Evolutionary conservation across 768 basidiomycete genomes (phyloP).

Genomic region (Tremella fuciformis): DNA sequence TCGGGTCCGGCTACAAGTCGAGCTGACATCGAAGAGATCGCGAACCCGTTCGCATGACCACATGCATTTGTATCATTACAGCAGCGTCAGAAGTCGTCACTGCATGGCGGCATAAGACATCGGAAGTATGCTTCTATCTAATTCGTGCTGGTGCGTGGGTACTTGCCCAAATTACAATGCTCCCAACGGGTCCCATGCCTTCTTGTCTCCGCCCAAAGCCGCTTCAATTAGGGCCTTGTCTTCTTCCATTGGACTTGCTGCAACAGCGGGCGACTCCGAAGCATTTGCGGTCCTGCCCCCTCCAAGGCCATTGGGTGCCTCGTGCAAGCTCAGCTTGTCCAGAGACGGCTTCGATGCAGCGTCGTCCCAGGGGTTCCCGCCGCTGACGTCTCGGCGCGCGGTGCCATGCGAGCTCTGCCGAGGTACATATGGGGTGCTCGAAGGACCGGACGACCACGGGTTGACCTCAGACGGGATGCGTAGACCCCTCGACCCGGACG

Average conservation of each 20-base stretch:
- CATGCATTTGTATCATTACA: constrained; percentile 2
- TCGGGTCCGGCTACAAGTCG: neutral
- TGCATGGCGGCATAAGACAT: neutral
- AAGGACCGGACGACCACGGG: constrained; percentile 30
- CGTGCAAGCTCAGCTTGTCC: neutral
- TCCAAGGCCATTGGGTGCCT: neutral
- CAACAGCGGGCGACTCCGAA: too few species aligned
- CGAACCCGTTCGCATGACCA: constrained; percentile 38
- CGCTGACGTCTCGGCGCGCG: neutral
- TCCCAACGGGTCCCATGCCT: constrained; percentile 49
- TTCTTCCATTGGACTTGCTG: neutral
- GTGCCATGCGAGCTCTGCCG: neutral
- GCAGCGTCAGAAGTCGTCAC: too few species aligned
- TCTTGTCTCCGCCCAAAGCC: constrained; percentile 42
- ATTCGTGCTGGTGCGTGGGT: too few species aligned
- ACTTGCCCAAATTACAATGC: constrained; percentile 23
- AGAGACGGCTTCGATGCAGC: constrained; percentile 2
- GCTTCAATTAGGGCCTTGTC: constrained; percentile 28
- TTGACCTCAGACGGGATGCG: constrained; percentile 39
- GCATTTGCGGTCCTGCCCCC: neutral
- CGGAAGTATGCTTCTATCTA: neutral
- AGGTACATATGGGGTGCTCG: neutral
- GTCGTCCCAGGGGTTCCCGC: neutral
- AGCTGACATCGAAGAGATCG: constrained; percentile 31
- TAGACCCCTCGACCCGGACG: constrained; percentile 3